Evolutionary conservation across 2,329 filamentous ascomycete species (phyloP).

Genomic region (Paecilomyces variotii): DNA sequence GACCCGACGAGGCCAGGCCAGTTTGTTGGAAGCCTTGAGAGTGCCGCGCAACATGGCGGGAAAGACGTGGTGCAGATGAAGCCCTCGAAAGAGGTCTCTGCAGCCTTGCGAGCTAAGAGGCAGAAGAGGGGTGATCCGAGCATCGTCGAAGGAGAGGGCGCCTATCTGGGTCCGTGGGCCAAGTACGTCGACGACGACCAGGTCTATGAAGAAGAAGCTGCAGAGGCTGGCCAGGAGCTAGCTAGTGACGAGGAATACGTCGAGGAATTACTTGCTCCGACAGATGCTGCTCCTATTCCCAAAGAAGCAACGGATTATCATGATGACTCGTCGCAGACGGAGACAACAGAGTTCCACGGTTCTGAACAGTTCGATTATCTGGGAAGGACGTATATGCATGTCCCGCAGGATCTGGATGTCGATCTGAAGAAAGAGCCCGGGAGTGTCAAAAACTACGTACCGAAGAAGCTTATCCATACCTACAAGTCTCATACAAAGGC

Average conservation of each 20-base stretch:
- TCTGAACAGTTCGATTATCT: conserved; percentile 81
- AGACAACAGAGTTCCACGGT: conserved; percentile 84
- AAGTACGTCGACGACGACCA: conserved; percentile 70
- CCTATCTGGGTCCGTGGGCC: conserved; percentile 94
- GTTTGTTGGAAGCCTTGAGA: conserved; percentile 42
- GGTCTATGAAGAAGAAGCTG: conserved; percentile 56
- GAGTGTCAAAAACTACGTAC: conserved; percentile 80
- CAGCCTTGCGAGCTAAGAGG: conserved; percentile 60
- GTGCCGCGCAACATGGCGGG: conserved; percentile 38
- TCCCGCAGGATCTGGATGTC: conserved; percentile 82
- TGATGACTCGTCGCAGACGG: conserved; percentile 53
- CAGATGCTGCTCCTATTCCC: conserved; percentile 41
- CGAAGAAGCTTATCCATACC: conserved; percentile 85
- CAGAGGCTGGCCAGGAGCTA: conserved; percentile 63
- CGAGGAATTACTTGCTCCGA: conserved; percentile 50
- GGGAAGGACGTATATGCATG: conserved; percentile 94
- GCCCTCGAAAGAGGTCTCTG: conserved; percentile 63
- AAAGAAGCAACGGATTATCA: conserved; percentile 45
- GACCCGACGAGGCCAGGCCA: conserved; percentile 37
- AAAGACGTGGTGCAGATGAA: conserved; percentile 47
- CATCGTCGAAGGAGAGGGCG: conserved; percentile 75
- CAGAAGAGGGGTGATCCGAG: conserved; percentile 79
- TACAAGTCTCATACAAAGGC: conserved; percentile 82
- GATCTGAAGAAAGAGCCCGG: conserved; percentile 74
- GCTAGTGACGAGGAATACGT: conserved; percentile 73